Evolutionary conservation across 352 stramenopile species (phyloP).

Genomic region (Phytophthora multivora): DNA sequence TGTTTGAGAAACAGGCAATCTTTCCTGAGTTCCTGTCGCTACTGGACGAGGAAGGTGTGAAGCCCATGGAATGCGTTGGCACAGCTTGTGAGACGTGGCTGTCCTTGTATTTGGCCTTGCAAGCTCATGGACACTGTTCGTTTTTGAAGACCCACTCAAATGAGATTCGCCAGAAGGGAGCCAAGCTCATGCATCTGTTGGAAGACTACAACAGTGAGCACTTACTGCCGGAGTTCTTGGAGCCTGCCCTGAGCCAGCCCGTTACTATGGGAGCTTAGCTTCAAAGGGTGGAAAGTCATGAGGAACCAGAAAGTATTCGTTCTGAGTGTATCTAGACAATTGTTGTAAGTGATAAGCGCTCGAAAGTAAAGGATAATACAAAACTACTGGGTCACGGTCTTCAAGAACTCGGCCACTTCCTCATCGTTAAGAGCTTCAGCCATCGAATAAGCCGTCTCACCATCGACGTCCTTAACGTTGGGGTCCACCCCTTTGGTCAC

Average conservation of each 20-base stretch:
- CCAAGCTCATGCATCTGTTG: constrained; percentile 30
- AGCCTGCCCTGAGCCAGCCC: constrained; percentile 21
- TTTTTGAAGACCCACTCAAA: constrained; percentile 31
- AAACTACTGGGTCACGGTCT: constrained; percentile 39
- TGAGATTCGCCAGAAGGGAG: constrained; percentile 24
- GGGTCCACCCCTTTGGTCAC: constrained; percentile 70
- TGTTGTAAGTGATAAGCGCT: not conserved
- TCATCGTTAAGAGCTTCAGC: constrained; percentile 77
- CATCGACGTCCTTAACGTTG: constrained; percentile 62
- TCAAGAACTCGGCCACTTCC: constrained; percentile 69
- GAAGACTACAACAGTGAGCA: constrained; percentile 41
- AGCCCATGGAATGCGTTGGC: constrained; percentile 53
- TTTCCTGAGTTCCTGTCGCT: constrained; percentile 36
- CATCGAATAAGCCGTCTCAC: constrained; percentile 74
- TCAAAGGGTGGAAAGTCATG: not conserved
- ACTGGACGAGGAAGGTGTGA: constrained; percentile 39
- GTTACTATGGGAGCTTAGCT: constrained; percentile 11
- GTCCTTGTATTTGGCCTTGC: constrained; percentile 38
- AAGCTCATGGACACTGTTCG: constrained; percentile 12
- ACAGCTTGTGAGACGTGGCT: constrained; percentile 41
- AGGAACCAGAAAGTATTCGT: not conserved
- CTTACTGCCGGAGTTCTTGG: constrained; percentile 38
- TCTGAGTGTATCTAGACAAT: constrained; percentile 21
- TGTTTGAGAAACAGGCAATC: constrained; percentile 36
- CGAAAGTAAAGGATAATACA: constrained; percentile 24